Base-by-base conservation (phyloP, 129 eudicot species). In the Chrysanthemum lavandulifolium region DNA sequence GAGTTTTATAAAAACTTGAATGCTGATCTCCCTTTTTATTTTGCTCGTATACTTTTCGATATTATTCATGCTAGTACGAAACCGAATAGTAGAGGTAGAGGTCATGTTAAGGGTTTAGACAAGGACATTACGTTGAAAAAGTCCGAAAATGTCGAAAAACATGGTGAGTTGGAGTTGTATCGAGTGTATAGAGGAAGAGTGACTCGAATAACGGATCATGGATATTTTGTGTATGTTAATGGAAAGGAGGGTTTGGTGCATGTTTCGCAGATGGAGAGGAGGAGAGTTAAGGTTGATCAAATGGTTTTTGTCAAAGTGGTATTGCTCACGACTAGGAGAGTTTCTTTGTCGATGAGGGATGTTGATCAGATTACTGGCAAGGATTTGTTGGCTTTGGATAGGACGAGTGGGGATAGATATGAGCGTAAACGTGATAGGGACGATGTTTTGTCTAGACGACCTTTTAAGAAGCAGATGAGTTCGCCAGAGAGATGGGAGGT, bases 401-500 rank as follows among this genome's bases (percentile, higher is more conserved):
- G 25, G 7, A 52, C 87, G 87, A 87, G 85, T 87, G 85, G 74
- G 77, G 79, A 80, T 49, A 74, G 53, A 0, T 83, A 51, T 51
- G 89, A 74, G 58, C 77, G 77, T 65, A 84, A 79, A 66, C 84
- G 77, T 68, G 71, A 64, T 27, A 40, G 40, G 5, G 0, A 5
- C 40, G 80, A 73, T 18, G 82, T 68, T 13, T 78, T 88, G 14
- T 87, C 96, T 7, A 83, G 96, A 2, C 78, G 92, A 13, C 88
- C 95, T 10, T 71, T 92, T 9, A 36, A 36, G 79, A 92, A 92
- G 81, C 76, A 82, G 55, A 87, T 89, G 98, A 92, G 90, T 67
- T 89, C 98, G n/a, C 98, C 96, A 0, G 96, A 92, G 78, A 83
- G 72, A 71, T 92, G 98, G 98, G 98, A 92, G 72, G 88, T 89